Evolutionary conservation across 371 early-diverging fungal species (phyloP).

Genomic region (Nematocida major): DNA sequence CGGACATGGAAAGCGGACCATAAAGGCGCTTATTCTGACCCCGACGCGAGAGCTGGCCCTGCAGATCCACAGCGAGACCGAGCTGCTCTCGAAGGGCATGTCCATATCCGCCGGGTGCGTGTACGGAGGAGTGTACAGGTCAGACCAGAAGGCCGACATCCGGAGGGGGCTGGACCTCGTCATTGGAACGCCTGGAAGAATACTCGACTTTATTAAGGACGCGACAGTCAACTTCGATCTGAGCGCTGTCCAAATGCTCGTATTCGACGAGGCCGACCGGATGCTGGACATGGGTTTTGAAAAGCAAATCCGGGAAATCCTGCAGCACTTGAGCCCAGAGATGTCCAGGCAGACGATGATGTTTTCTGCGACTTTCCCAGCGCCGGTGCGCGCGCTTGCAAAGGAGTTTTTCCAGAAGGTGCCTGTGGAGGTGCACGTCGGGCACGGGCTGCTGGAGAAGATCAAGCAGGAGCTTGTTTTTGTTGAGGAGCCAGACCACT

Average conservation of each 20-base stretch:
- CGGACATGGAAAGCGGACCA: background rate
- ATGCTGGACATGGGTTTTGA: slow-evolving; percentile 92
- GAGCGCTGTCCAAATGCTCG: slow-evolving; percentile 77
- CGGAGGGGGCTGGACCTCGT: slow-evolving; percentile 69
- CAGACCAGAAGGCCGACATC: slow-evolving; percentile 78
- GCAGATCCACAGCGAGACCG: slow-evolving; percentile 85
- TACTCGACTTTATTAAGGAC: slow-evolving; percentile 5
- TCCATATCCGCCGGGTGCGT: slow-evolving; percentile 73
- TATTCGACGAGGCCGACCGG: slow-evolving; percentile 95
- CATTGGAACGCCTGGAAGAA: slow-evolving; percentile 66
- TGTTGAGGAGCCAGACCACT: background rate
- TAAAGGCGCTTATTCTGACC: slow-evolving; percentile 70
- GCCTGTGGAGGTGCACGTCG: slow-evolving; percentile 40
- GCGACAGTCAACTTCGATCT: slow-evolving; percentile 53
- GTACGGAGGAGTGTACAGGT: slow-evolving; percentile 83
- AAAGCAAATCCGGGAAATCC: slow-evolving; percentile 70
- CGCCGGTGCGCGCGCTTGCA: slow-evolving; percentile 23
- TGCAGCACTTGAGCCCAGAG: background rate
- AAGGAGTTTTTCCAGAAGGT: slow-evolving; percentile 65
- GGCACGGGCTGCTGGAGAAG: slow-evolving; percentile 73
- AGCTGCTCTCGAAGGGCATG: slow-evolving; percentile 76
- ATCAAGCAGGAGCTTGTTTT: slow-evolving; percentile 73
- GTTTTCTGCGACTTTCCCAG: slow-evolving; percentile 53
- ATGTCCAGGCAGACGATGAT: slow-evolving; percentile 53
- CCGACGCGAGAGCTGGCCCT: slow-evolving; percentile 90